Conservation (phyloP, 345 rosid genomes). For the Eutrema heterophyllum region DNA sequence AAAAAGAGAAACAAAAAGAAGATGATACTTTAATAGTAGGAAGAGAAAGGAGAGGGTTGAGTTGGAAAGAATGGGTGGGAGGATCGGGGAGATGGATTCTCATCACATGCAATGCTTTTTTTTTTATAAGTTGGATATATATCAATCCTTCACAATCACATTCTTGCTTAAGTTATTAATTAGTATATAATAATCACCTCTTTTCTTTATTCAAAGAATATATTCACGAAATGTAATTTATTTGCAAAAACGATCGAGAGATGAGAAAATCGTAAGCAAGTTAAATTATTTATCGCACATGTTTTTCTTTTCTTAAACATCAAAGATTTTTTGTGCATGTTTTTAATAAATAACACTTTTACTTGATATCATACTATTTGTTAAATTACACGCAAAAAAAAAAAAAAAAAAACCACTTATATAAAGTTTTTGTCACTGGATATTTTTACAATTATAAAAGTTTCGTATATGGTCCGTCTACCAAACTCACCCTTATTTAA, state of each 20-base stretch:
- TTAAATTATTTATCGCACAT: not conserved
- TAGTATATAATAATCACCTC: not conserved
- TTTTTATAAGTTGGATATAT: not conserved
- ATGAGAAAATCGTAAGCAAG: not conserved
- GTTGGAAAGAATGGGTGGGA: slow-evolving; percentile 38
- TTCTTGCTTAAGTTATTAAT: not conserved
- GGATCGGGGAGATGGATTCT: slow-evolving; percentile 37
- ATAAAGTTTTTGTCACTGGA: not conserved
- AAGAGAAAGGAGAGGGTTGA: slow-evolving; percentile 31
- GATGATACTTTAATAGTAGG: slow-evolving; percentile 24
- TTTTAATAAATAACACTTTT: not conserved
- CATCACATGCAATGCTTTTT: slow-evolving; percentile 33
- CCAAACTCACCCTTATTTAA: not conserved
- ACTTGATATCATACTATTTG: not conserved
- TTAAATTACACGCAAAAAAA: not conserved
- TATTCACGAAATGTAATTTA: not conserved
- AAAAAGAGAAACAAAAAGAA: slow-evolving; percentile 28
- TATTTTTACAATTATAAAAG: not conserved
- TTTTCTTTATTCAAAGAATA: not conserved
- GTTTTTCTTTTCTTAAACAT: not conserved
- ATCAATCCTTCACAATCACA: slow-evolving; percentile 9
- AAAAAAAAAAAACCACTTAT: no score
- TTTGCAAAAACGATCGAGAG: not conserved
- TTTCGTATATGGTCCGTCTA: not conserved
- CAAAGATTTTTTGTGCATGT: no score